A percentile compares a stretch with the other conserved stretches of the same genome.
These are phyloP conservation scores for Globisporangium emineosum DNA, from an alignment of 352 stramenopile genomes.

Conservation along the genomic window DNA sequence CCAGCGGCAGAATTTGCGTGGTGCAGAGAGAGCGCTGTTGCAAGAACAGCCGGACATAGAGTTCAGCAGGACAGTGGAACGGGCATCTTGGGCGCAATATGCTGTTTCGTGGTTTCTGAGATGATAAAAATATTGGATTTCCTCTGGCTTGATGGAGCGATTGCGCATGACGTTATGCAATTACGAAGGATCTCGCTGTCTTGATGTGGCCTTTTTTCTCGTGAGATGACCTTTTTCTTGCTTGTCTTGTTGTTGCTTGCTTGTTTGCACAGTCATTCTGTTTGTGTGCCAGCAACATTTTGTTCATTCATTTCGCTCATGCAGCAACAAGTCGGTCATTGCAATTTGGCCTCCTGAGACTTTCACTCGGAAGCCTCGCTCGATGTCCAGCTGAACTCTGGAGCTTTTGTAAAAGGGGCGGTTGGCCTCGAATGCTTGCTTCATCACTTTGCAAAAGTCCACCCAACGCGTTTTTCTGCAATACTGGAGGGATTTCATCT, in stretches of 20 bases:
- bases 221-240: background rate
- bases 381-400: background rate
- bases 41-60: slow-evolving; percentile 8
- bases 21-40: background rate
- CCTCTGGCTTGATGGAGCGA: too few species aligned
- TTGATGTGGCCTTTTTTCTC: background rate
- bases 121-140: background rate
- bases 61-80: background rate
- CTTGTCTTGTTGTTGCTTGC: background rate
- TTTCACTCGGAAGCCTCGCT: background rate
- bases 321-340: background rate
- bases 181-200: background rate
- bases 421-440: background rate
- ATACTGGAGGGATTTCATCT: background rate
- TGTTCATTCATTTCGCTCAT: background rate
- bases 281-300: background rate
- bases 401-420: background rate
- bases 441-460: too few species aligned
- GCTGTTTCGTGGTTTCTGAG: slow-evolving; percentile 8
- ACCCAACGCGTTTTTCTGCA: background rate
- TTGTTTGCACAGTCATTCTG: slow-evolving; percentile 10
- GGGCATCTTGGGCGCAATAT: background rate
- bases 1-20: background rate
- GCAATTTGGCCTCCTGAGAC: too few species aligned
- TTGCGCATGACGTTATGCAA: background rate